Conservation (phyloP, 345 rosid genomes). For the rapeseed (Brassica napus) region DNA sequence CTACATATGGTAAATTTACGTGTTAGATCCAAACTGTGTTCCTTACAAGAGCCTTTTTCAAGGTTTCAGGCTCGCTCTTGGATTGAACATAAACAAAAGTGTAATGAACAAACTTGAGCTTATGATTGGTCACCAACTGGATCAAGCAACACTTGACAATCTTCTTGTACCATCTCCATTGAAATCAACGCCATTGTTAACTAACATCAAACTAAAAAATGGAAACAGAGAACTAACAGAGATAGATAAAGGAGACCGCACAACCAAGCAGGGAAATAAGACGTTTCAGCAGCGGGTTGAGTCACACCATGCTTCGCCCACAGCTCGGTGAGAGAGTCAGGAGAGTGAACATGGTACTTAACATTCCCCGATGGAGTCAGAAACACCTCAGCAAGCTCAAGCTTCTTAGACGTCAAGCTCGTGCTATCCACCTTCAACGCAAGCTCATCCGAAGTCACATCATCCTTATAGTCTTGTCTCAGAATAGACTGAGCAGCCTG, state of each 20-base stretch:
- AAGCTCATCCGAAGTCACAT: conserved; percentile 76
- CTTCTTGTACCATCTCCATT: conserved; percentile 76
- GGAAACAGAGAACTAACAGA: conserved; percentile 23
- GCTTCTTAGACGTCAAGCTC: conserved; percentile 90
- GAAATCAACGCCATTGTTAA: conserved; percentile 34
- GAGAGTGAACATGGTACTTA: conserved; percentile 85
- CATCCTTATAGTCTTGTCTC: conserved; percentile 95
- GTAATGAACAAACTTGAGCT: conserved; percentile 63
- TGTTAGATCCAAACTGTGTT: conserved; percentile 56
- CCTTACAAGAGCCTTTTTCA: conserved; percentile 73
- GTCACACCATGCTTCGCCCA: conserved; percentile 74
- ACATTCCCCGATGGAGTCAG: conserved; percentile 72
- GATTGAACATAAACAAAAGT: conserved; percentile 49
- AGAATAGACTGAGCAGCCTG: conserved; percentile 98
- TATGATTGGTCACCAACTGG: conserved; percentile 79
- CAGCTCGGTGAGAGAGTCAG: conserved; percentile 71
- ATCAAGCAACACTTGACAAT: conserved; percentile 79
- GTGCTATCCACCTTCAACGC: conserved; percentile 99
- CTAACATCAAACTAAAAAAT: conserved; percentile 10
- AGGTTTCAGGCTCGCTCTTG: conserved; percentile 59
- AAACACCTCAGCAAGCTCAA: conserved; percentile 86
- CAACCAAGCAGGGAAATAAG: background rate
- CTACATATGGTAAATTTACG: background rate
- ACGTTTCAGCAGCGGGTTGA: conserved; percentile 70
- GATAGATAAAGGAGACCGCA: conserved; percentile 2